Evolutionary conservation across 306 rosid genomes (phyloP).

Genomic region (Citrullus colocynthis): DNA sequence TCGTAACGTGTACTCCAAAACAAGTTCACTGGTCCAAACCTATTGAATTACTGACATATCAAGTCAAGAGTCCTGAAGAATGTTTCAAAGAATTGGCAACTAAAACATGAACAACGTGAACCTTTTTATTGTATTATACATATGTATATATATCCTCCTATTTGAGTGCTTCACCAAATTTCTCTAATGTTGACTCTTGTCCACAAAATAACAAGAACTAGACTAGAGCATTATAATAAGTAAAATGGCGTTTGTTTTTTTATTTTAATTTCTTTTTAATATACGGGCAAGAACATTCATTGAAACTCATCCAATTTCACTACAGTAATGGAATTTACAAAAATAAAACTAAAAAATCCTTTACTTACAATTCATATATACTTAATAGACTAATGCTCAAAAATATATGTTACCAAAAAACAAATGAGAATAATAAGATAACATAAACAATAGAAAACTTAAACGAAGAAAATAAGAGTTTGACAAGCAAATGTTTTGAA

Average conservation of each 20-base stretch:
- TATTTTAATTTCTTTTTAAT: background rate
- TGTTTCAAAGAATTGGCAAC: background rate
- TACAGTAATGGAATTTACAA: background rate
- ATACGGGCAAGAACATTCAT: background rate
- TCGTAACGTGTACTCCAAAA: conserved; percentile 98
- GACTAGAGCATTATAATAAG: background rate
- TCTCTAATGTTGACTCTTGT: background rate
- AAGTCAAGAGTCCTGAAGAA: conserved; percentile 14
- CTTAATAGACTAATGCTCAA: background rate
- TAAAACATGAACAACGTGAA: background rate
- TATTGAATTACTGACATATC: conserved; percentile 13
- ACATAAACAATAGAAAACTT: too few relatives aligned
- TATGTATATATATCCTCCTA: background rate
- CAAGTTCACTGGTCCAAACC: conserved; percentile 98
- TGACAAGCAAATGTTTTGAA: too few relatives aligned
- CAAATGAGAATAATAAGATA: too few relatives aligned
- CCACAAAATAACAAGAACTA: background rate
- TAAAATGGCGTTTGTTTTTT: too few relatives aligned
- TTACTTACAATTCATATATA: conserved; percentile 71
- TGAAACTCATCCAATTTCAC: background rate
- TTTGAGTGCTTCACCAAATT: background rate
- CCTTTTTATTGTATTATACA: background rate
- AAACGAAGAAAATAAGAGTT: too few relatives aligned
- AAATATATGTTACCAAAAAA: too few relatives aligned
- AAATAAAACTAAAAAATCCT: background rate